Conservation (phyloP, 306 rosid genomes). For the Rosa persica region DNA sequence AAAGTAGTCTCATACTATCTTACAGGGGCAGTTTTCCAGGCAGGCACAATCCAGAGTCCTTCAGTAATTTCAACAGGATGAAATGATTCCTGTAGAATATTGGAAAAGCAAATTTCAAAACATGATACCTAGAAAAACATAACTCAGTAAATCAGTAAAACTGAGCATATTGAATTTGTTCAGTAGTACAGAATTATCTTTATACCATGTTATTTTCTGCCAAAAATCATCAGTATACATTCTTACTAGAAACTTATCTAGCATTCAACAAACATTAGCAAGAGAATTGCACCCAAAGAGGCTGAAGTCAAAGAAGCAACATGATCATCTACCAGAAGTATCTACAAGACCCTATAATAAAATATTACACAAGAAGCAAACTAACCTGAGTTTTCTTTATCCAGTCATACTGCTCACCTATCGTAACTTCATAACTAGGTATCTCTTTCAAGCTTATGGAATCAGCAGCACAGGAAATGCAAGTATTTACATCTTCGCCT, state of each 20-base stretch:
- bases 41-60: constrained; percentile 84
- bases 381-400: constrained; percentile 67
- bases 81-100: constrained; percentile 64
- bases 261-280: background rate
- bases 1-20: constrained; percentile 24
- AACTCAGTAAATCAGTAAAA: background rate
- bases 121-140: background rate
- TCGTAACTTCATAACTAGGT: constrained; percentile 60
- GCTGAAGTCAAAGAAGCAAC: constrained; percentile 5
- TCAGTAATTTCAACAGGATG: constrained; percentile 61
- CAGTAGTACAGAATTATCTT: background rate
- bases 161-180: background rate
- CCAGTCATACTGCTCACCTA: constrained; percentile 72
- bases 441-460: constrained; percentile 80
- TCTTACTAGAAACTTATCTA: too few species aligned
- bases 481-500: constrained; percentile 50
- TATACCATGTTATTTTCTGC: background rate
- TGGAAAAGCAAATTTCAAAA: constrained; percentile 6
- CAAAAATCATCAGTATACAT: background rate
- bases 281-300: background rate
- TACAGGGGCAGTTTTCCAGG: constrained; percentile 81
- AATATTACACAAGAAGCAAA: constrained; percentile 8
- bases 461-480: constrained; percentile 70
- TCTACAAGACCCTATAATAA: background rate
- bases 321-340: background rate